Base-by-base conservation (phyloP, 495 filamentous ascomycete species). In the Hypoxylon lienhwacheense region DNA sequence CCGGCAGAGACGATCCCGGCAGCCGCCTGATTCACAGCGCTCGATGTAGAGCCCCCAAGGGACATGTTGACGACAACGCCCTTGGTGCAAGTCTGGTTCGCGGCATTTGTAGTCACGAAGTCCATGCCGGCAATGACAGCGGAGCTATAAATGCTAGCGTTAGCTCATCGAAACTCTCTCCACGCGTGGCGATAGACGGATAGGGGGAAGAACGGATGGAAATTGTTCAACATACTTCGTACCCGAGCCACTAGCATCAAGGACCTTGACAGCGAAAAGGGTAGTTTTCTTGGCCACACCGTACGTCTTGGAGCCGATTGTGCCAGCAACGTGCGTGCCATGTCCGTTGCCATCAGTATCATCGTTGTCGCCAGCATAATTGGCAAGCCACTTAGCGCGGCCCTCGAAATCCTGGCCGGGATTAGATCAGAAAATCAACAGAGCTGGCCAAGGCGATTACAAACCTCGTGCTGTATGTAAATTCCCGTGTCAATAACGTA, bases 321-420 rank as follows among this genome's bases (percentile, higher is more conserved):
- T 88, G 26, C 83, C 85, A 15, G 83, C 75, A 21, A 82, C 78
- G 69, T 86, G 84, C 2, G 86, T 88, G 44, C 85, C 86, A 55
- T 76, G 70, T 41, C 70, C 70, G 48, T 72, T 70, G 45, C 64
- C 69, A 35, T 80, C 74, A 12, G 63, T 60, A 63, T 68, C 53
- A 28, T 58, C 22, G 35, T 42, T 45, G 53, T 53, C 49, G 50
- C 64, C 60, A 34, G 62, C 65, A 25, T 68, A 70, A 61, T 74
- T 72, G 51, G 66, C 53, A 17, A 71, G 64, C 42, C 58, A 75
- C 21, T 58, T 65, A 5, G 81, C 82, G 53, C 83, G 83, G 47
- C 79, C 79, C 4, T 63, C 76, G 42, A 86, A 87, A 37, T 86
- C 68, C 41, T 47, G 36, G 5, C 21, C 47, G 76, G 16, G 31